Percentiles rank a stretch among this genome's conserved stretches.
These are phyloP conservation scores for Magnaporthales sp. DNA, from an alignment of 2,329 filamentous ascomycete genomes.

Conservation along the genomic window DNA sequence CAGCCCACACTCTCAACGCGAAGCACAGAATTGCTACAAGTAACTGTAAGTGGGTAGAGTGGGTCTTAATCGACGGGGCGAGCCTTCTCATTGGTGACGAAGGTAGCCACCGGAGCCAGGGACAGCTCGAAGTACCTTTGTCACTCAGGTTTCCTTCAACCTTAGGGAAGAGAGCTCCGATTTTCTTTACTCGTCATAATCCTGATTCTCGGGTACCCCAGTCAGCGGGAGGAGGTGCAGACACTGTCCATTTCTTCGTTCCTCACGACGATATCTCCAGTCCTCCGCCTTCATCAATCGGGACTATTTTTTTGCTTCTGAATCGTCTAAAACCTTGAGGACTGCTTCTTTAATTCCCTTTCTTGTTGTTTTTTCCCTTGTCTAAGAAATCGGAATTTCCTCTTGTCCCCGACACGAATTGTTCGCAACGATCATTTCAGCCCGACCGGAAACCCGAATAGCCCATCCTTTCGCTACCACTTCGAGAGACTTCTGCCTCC, in stretches of 20 bases:
- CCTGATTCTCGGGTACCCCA: too few relatives aligned
- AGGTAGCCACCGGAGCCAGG: background rate
- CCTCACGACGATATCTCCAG: background rate
- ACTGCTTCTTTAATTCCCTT: background rate
- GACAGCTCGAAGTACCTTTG: background rate
- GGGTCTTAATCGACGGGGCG: background rate
- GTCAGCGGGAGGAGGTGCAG: background rate
- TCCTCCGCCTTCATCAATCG: background rate
- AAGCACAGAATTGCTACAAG: background rate
- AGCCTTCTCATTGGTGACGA: background rate
- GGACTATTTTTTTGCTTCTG: background rate
- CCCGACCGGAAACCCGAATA: background rate
- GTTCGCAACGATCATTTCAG: background rate
- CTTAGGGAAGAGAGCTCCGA: background rate
- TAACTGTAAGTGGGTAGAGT: background rate
- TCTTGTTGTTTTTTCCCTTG: background rate
- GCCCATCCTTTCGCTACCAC: background rate
- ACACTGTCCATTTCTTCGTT: background rate
- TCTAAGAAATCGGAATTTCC: background rate
- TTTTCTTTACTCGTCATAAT: conserved; percentile 2
- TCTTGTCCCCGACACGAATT: background rate
- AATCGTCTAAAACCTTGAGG: background rate
- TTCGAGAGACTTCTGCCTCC: background rate
- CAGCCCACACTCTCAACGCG: background rate
- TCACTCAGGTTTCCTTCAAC: background rate